phyloP scores from a whole-genome alignment of 2,329 filamentous ascomycete species.

The Trichophyton schoenleinii region DNA sequence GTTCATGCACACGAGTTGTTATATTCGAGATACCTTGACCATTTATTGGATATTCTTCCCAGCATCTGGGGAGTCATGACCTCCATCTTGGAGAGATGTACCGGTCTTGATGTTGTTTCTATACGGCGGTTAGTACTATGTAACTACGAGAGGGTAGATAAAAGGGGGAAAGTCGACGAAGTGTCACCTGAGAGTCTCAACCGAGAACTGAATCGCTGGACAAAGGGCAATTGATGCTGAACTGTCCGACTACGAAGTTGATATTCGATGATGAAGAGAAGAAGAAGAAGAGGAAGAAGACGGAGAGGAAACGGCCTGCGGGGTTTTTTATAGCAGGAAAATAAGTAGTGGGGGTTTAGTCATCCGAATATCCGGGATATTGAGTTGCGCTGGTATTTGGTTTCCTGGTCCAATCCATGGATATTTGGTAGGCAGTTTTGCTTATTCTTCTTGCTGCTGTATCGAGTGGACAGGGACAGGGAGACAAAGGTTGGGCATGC shows the following conservation, averaged over 20 bases:
- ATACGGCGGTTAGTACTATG: not conserved
- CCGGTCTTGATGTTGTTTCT: constrained; percentile 8
- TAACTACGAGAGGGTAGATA: not conserved
- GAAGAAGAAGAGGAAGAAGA: not conserved
- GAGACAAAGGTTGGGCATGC: not conserved
- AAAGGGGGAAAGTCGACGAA: not conserved
- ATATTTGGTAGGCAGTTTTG: not conserved
- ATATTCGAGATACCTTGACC: constrained; percentile 39
- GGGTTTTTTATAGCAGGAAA: not conserved
- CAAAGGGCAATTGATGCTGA: not conserved
- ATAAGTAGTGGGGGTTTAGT: constrained; percentile 1
- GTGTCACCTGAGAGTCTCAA: constrained; percentile 1
- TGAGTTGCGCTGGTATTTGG: not conserved
- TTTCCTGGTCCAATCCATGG: no score
- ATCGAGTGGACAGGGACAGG: not conserved
- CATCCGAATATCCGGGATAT: not conserved
- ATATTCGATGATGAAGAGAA: not conserved
- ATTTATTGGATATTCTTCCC: constrained; percentile 24
- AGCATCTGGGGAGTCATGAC: constrained; percentile 29
- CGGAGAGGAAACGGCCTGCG: not conserved
- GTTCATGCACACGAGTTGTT: constrained; percentile 44
- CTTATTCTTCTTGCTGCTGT: not conserved
- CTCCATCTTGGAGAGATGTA: constrained; percentile 22
- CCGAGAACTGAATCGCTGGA: not conserved
- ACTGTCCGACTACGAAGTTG: not conserved